Evolutionary conservation across 768 basidiomycete species (phyloP), one percentile per base, ranked within the genome.

Genomic region (Panaeolus papilionaceus): DNA sequence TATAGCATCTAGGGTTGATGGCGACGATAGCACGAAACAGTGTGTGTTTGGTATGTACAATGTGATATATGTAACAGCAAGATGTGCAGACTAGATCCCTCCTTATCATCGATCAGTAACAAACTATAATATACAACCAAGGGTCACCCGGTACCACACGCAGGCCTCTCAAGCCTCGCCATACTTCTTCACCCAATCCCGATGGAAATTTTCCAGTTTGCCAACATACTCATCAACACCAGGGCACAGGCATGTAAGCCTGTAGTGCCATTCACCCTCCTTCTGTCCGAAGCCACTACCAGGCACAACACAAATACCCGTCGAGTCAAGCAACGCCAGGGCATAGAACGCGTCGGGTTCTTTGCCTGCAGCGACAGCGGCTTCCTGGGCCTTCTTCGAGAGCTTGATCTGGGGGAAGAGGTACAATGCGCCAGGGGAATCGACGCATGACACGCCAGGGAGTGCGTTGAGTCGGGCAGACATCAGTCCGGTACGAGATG

Each of bases 221-320:
- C 85, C 84, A 9, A 97, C 92, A 75, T 96, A 98, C 73, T 96
- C 95, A 54, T 97, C 96, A 18, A 95, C 94, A 45, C 94, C 95
- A 2, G 95, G 96, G 73, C 96, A 98, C 71, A 99, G 80, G 73
- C 97, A 98, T 8, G 98, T 99, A 76, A 98, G 80, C 40, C 97
- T 83, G 76, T 98, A 92, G 79, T 99, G 97, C 79, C 89, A 90
- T 74, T 96, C 92, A 28, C 92, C 95, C 62, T 92, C 89, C 79
- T 86, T 91, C 82, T 98, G 96, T 4, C 96, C 96, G 76, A 99
- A 99, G 0, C 97, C 97, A 61, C 89, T 91, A 0, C 97, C 97
- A 5, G 96, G 94, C 4, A 98, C 93, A 23, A 93, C 93, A 73
- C 96, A 98, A 70, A 99, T 98, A 4, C 95, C 95, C 0, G 95